Conservation (phyloP, 2,329 filamentous ascomycete species). For the Clarireedia monteithiana region DNA sequence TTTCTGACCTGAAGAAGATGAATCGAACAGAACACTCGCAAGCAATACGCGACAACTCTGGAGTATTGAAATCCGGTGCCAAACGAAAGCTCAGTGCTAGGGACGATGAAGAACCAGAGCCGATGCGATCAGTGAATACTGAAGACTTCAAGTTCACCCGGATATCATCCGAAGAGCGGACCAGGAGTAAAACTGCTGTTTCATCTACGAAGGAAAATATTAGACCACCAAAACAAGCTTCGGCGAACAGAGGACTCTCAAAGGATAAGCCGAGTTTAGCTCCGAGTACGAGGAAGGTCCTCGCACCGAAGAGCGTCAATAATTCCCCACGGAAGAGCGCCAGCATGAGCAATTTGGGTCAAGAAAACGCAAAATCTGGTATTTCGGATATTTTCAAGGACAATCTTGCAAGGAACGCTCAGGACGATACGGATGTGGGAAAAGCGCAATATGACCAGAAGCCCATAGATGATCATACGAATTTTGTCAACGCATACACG, state of each 20-base stretch:
- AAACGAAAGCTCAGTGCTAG: conserved; percentile 51
- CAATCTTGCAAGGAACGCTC: conserved; percentile 15
- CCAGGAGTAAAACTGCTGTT: conserved; percentile 8
- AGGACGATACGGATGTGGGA: background rate
- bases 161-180: conserved; percentile 26
- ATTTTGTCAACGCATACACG: conserved; percentile 28
- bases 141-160: conserved; percentile 24
- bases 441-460: background rate
- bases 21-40: conserved; percentile 10
- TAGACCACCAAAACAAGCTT: conserved; percentile 12
- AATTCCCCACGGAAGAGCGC: conserved; percentile 48
- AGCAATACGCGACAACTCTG: conserved; percentile 15
- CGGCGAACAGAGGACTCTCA: conserved; percentile 14
- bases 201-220: conserved; percentile 4
- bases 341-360: conserved; percentile 27
- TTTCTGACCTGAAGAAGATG: conserved; percentile 13
- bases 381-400: conserved; percentile 31
- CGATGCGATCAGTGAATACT: conserved; percentile 27
- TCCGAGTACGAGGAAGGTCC: conserved; percentile 21
- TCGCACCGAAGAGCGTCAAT: conserved; percentile 45
- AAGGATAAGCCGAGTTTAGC: conserved; percentile 18
- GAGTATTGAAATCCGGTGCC: conserved; percentile 38
- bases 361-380: conserved; percentile 33
- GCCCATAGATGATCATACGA: background rate
- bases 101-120: conserved; percentile 41